phyloP scores from a whole-genome alignment of 2,329 filamentous ascomycete genomes.

The Fusarium ramigenum region DNA sequence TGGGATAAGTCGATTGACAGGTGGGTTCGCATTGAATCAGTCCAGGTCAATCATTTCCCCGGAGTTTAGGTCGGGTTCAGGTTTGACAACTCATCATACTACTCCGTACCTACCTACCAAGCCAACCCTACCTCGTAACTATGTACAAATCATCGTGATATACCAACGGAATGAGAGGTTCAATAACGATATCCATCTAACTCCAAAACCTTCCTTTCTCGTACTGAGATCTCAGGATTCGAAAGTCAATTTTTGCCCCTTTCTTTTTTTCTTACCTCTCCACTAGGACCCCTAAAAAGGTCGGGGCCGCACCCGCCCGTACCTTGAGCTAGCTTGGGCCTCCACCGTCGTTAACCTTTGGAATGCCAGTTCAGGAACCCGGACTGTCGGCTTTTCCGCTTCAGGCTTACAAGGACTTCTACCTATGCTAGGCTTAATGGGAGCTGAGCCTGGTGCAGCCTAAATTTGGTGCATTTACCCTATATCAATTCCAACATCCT shows the following conservation, averaged over 20 bases:
- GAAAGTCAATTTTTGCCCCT: not conserved
- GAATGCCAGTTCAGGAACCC: slow-evolving; percentile 22
- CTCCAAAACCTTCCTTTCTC: not conserved
- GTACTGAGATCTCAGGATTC: not conserved
- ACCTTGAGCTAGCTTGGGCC: slow-evolving; percentile 25
- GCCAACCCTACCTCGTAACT: not conserved
- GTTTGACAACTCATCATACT: slow-evolving; percentile 20
- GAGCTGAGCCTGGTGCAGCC: not conserved
- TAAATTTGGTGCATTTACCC: not conserved
- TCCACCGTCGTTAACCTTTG: slow-evolving; percentile 7
- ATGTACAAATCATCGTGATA: not conserved
- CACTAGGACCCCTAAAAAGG: slow-evolving; percentile 15
- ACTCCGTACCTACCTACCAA: not conserved
- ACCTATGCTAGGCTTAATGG: slow-evolving; percentile 3
- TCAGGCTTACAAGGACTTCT: not conserved
- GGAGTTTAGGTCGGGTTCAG: slow-evolving; percentile 19
- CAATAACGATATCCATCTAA: not conserved
- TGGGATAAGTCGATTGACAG: slow-evolving; percentile 7
- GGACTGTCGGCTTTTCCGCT: slow-evolving; percentile 8
- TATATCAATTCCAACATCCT: not conserved
- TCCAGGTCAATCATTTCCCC: slow-evolving; percentile 18
- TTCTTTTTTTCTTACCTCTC: not conserved
- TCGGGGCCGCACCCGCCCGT: slow-evolving; percentile 11
- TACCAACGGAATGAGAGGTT: slow-evolving; percentile 4
- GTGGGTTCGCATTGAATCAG: slow-evolving; percentile 14